Conservation (phyloP, 2,329 filamentous ascomycete genomes). For the Paecilomyces dactylethromorphus region DNA sequence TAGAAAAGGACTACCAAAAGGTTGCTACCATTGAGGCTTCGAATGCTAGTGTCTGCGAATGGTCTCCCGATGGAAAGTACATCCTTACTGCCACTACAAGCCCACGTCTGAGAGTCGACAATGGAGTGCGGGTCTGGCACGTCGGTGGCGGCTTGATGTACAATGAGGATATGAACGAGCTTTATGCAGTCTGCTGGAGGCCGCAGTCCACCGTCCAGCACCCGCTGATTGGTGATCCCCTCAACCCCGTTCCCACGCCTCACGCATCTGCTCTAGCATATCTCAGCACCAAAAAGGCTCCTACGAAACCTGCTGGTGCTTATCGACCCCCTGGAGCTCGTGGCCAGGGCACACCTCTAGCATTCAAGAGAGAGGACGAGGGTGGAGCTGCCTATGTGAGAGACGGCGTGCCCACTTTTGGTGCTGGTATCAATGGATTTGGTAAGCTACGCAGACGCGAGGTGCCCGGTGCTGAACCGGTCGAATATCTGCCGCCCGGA, state of each 20-base stretch:
- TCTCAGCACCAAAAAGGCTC: conserved; percentile 81
- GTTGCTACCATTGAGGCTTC: conserved; percentile 89
- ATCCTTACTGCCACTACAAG: conserved; percentile 98
- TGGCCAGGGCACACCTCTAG: conserved; percentile 78
- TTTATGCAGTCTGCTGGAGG: conserved; percentile 87
- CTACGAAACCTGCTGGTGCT: conserved; percentile 92
- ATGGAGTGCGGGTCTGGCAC: conserved; percentile 93
- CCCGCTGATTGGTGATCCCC: conserved; percentile 58
- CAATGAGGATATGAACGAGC: conserved; percentile 86
- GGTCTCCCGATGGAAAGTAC: conserved; percentile 92
- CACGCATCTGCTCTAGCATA: conserved; percentile 79
- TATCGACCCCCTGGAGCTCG: conserved; percentile 93
- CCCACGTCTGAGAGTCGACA: conserved; percentile 90
- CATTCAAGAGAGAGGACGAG: conserved; percentile 97
- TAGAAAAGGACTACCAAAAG: conserved; percentile 90
- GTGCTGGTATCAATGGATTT: conserved; percentile 67
- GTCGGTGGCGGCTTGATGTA: conserved; percentile 85
- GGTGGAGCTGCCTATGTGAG: conserved; percentile 82
- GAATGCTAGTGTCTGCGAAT: conserved; percentile 93
- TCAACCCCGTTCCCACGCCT: conserved; percentile 66
- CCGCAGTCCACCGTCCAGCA: conserved; percentile 61
- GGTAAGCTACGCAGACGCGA: conserved; percentile 65
- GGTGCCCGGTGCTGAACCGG: conserved; percentile 79
- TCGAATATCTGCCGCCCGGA: conserved; percentile 59
- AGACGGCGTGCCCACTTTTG: conserved; percentile 66